Percentiles rank a stretch among this genome's conserved stretches.
These are phyloP conservation scores for Alternaria arborescens DNA, from an alignment of 2,329 filamentous ascomycete genomes.

Conservation along the genomic window DNA sequence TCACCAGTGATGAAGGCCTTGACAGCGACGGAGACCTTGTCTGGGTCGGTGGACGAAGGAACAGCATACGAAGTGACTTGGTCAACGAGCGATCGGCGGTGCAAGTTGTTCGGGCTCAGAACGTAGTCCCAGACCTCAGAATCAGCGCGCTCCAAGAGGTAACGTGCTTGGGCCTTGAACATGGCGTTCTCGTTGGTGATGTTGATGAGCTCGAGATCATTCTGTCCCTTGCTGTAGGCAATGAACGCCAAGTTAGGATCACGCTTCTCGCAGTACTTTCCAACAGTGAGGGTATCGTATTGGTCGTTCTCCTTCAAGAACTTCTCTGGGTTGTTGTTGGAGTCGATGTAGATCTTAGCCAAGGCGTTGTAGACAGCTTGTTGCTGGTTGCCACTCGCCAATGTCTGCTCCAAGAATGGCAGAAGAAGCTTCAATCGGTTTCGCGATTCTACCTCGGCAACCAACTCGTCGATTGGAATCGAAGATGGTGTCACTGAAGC, in stretches of 20 bases:
- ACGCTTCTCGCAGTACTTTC: conserved; percentile 98
- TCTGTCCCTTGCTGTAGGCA: conserved; percentile 94
- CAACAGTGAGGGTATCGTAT: conserved; percentile 90
- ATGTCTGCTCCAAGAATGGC: conserved; percentile 92
- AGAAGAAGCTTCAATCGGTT: conserved; percentile 95
- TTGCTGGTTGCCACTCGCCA: conserved; percentile 91
- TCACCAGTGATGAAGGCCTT: conserved; percentile 92
- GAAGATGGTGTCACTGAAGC: conserved; percentile 82
- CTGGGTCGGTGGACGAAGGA: conserved; percentile 81
- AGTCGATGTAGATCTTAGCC: conserved; percentile 99
- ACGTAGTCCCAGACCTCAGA: conserved; percentile 94
- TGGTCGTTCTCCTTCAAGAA: conserved; percentile 98
- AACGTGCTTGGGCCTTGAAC: conserved; percentile 97
- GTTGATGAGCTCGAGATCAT: conserved; percentile 94
- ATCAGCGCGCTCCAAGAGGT: conserved; percentile 90
- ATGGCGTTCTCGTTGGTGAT: conserved; percentile 99
- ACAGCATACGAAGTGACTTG: conserved; percentile 97
- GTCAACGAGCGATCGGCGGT: conserved; percentile 91
- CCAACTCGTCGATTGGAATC: conserved; percentile 93
- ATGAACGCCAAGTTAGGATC: conserved; percentile 96
- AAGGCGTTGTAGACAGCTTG: conserved; percentile 97
- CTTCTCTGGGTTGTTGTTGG: conserved; percentile 96
- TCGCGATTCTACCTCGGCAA: conserved; percentile 91
- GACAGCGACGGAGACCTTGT: conserved; percentile 94
- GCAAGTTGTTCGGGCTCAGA: conserved; percentile 92